Evolutionary conservation across 2,329 filamentous ascomycete species (phyloP), one percentile per base, ranked within the genome.

Genomic region (Aspergillus floridensis): DNA sequence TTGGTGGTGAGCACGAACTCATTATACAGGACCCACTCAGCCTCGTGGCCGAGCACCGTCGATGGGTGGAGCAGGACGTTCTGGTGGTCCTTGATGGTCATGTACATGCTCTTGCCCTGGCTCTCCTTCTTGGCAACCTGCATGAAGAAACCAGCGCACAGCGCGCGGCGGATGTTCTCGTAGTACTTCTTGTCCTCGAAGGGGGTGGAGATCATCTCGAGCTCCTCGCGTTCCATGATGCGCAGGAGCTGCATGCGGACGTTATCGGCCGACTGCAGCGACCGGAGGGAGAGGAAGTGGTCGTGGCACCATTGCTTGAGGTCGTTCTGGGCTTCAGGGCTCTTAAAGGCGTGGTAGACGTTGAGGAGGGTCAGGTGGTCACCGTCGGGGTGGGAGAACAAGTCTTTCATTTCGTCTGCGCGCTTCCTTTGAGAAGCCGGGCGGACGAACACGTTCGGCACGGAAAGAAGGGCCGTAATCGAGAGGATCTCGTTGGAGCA

Each of bases 141-240:
- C 95, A 99, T 99, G 83, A 99, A 99, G 84, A 99, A 99, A 35
- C 96, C 95, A 0, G 93, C 86, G 12, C 97, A 89, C 14, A 99
- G 84, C 8, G 95, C 93, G 41, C 92, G 88, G 49, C 93, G 90
- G 70, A 99, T 99, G 76, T 99, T 99, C 75, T 87, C 92, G 78
- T 98, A 99, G 81, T 99, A 99, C 72, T 96, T 91, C 82, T 96
- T 96, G 79, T 98, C 88, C 69, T 93, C 89, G 72, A 96, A 98
- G 0, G 90, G 85, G 0, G 93, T 98, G 55, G 90, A 95, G 57
- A 97, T 76, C 53, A 99, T 86, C 62, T 96, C 90, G 10, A 99
- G 79, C 59, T 88, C 90, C 66, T 92, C 86, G 14, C 90, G 91
- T 80, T 99, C 93, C 96, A 99, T 99, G 75, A 98, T 97, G 59